Evolutionary conservation across 176 grass and related monocot genomes (phyloP).

Genomic region (Puccinellia tenuiflora): DNA sequence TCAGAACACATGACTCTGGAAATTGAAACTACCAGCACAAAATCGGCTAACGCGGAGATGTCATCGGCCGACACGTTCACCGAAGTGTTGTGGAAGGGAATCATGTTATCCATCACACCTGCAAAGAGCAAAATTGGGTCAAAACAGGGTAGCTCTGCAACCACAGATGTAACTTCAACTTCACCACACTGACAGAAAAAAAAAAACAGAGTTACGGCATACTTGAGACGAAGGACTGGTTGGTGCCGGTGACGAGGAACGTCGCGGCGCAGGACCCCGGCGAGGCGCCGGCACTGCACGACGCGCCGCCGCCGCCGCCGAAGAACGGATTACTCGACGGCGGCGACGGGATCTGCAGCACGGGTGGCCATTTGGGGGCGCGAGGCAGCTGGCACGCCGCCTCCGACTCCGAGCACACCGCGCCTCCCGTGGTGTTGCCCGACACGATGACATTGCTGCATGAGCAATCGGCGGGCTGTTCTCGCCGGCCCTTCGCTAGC

Average conservation of each 20-base stretch:
- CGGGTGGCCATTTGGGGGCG: slow-evolving; percentile 24
- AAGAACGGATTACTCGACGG: not conserved
- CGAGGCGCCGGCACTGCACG: not conserved
- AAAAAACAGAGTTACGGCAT: not conserved
- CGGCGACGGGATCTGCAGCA: slow-evolving; percentile 3
- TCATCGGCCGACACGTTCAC: slow-evolving; percentile 11
- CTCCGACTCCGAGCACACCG: not conserved
- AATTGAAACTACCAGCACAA: slow-evolving; percentile 36
- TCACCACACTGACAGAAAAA: not conserved
- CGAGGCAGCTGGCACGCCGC: slow-evolving; percentile 19
- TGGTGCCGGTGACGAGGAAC: slow-evolving; percentile 46
- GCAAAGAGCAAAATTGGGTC: not conserved
- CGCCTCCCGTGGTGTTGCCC: slow-evolving; percentile 1
- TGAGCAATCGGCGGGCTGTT: not conserved
- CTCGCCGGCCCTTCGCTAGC: not conserved
- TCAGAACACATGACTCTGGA: not conserved
- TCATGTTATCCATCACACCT: slow-evolving; percentile 41
- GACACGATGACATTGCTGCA: slow-evolving; percentile 12
- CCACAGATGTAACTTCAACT: not conserved
- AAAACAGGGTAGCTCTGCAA: not conserved
- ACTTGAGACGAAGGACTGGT: slow-evolving; percentile 36
- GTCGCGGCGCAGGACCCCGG: slow-evolving; percentile 18
- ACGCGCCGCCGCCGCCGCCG: not conserved
- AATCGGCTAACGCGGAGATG: slow-evolving; percentile 17
- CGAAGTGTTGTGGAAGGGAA: not conserved